Base-by-base conservation (phyloP, 2,329 filamentous ascomycete genomes). In the Chaetoscypha palmicola region DNA sequence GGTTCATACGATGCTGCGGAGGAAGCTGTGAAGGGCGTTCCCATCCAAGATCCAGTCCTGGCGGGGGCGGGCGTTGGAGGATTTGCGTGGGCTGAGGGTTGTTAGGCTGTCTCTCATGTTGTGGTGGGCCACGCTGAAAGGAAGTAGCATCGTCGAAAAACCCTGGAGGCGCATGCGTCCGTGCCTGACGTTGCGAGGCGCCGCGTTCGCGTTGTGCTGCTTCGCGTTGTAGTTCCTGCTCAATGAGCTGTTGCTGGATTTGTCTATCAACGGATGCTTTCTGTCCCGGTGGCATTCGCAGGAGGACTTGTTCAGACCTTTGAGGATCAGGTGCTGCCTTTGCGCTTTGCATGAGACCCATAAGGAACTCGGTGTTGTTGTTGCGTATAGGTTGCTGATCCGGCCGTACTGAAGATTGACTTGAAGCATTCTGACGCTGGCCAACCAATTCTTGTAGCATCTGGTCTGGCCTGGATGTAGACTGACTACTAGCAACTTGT, bases 321-420 rank as follows among this genome's bases (percentile, higher is more conserved):
- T 72, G 71, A 4, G 66, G 62, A 21, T 79, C 74, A 14, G 72
- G 68, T 3, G 64, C 67, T 28, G 66, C 66, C 46, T 73, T 71
- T 17, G 64, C 60, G 49, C 65, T 64, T 54, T 83, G 78, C 86
- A 95, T 92, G 22, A 95, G 72, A 49, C 81, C 85, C 65, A 94
- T 86, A 38, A 95, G 68, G 61, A 92, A 90, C 52, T 94, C 85
- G n/a, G 83, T 78, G 55, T 91, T 86, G 55, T 72, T 58, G 46
- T 56, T 55, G 11, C 54, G 54, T 59, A 68, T 72, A 37, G 67
- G 69, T 43, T 63, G 54, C 47, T 68, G 68, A 40, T 76, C 72
- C 26, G 65, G 62, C 24, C 73, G 68, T 5, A 61, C 62, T 12
- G 68, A 70, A 28, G 67, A 64, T 48, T 77, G 76, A 56, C 68